Evolutionary conservation across 805 yeast genomes (phyloP).

Genomic region (Candida odintsovae): DNA sequence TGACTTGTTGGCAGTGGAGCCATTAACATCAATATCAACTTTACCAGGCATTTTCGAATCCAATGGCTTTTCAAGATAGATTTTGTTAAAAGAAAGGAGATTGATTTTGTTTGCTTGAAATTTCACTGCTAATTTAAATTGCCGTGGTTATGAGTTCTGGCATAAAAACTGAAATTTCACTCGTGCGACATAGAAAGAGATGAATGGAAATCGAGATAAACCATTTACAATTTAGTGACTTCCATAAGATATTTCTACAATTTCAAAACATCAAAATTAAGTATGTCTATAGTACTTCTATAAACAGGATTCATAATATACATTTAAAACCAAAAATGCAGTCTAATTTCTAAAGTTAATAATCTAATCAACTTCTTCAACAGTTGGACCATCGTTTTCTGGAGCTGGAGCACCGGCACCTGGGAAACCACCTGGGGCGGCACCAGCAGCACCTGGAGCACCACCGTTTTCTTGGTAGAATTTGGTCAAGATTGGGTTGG

Average conservation of each 20-base stretch:
- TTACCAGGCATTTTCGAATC: background rate
- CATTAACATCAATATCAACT: background rate
- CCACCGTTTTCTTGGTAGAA: conserved; percentile 95
- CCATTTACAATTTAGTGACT: too few species aligned
- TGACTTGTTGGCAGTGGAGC: background rate
- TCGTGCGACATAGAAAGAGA: too few species aligned
- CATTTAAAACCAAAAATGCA: background rate
- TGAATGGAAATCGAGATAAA: too few species aligned
- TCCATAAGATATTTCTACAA: too few species aligned
- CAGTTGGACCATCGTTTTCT: conserved; percentile 58
- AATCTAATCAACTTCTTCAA: conserved; percentile 69
- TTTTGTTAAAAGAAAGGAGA: background rate
- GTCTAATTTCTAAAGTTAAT: conserved; percentile 1
- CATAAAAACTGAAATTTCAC: too few species aligned
- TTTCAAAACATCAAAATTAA: background rate
- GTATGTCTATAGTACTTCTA: background rate
- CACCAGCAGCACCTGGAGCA: conserved; percentile 57
- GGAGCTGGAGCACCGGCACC: conserved; percentile 49
- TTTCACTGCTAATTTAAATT: background rate
- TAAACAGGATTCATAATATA: background rate
- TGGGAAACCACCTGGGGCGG: conserved; percentile 47
- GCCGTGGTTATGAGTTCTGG: background rate
- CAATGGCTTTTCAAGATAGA: background rate
- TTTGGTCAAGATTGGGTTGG: conserved; percentile 95
- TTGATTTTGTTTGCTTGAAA: background rate